phyloP scores from a whole-genome alignment of 75 land plant genomes.

The Pseudotsuga menziesii region DNA sequence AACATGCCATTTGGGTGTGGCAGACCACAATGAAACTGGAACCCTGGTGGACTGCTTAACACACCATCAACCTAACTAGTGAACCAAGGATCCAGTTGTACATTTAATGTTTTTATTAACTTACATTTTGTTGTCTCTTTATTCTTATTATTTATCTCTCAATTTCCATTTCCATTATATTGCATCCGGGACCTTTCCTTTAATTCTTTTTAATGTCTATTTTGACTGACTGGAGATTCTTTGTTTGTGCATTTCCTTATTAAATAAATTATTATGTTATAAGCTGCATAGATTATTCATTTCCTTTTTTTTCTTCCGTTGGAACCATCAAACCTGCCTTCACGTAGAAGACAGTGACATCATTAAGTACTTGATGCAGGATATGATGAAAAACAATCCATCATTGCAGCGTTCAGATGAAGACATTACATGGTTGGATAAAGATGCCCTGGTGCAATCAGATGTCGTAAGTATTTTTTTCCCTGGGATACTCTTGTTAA shows the following conservation, averaged over 20 bases:
- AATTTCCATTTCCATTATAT: background rate
- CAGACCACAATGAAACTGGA: too few species aligned
- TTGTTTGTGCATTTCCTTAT: background rate
- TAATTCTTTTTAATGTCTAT: background rate
- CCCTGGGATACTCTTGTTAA: too few species aligned
- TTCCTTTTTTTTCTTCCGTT: background rate
- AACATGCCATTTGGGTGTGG: too few species aligned
- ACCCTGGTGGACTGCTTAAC: too few species aligned
- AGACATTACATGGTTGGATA: background rate
- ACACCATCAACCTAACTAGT: too few species aligned
- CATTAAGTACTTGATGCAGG: slow-evolving; percentile 6
- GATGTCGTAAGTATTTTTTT: background rate
- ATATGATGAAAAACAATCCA: slow-evolving; percentile 1
- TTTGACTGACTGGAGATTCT: too few species aligned
- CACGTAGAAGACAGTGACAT: background rate
- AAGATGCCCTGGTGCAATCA: background rate
- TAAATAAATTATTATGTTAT: background rate
- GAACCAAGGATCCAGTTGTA: too few species aligned
- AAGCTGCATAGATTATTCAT: background rate
- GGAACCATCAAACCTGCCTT: background rate
- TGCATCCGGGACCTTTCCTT: background rate
- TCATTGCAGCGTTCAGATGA: background rate
- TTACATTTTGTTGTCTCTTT: background rate
- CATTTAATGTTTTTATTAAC: background rate
- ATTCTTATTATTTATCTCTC: background rate